Percentiles rank a stretch among this genome's conserved stretches.
Evolutionary conservation across 176 grass and related monocot species (phyloP).

Genomic region (Avena sativa): DNA sequence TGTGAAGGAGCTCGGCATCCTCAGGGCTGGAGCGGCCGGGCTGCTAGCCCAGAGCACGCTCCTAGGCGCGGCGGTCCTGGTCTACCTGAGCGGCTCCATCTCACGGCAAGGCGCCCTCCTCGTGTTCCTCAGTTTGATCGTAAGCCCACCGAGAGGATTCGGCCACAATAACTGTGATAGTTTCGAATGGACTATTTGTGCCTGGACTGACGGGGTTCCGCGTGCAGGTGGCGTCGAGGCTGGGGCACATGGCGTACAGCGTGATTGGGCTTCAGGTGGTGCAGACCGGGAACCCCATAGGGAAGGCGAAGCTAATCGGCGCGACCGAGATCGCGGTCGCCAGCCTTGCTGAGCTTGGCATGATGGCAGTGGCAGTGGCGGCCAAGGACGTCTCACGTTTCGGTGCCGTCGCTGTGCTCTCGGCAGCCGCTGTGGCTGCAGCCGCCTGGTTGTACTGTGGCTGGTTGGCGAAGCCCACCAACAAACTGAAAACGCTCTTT

Average conservation of each 20-base stretch:
- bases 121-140: conserved; percentile 56
- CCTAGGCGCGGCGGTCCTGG: conserved; percentile 42
- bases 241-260: conserved; percentile 74
- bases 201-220: neutral
- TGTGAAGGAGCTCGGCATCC: conserved; percentile 58
- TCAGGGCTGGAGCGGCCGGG: conserved; percentile 65
- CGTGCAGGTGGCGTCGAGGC: conserved; percentile 60
- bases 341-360: conserved; percentile 63
- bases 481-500: conserved; percentile 38
- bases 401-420: conserved; percentile 50
- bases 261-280: conserved; percentile 62
- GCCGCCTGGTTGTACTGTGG: conserved; percentile 53
- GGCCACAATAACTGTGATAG: too few relatives aligned
- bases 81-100: conserved; percentile 44
- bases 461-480: conserved; percentile 45
- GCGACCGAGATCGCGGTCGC: conserved; percentile 61
- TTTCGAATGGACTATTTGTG: neutral
- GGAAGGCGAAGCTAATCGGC: conserved; percentile 65
- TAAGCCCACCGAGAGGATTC: conserved; percentile 15
- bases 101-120: conserved; percentile 36
- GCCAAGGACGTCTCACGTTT: conserved; percentile 51
- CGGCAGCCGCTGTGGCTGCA: conserved; percentile 43
- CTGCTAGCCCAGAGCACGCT: conserved; percentile 52
- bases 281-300: conserved; percentile 53
- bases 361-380: conserved; percentile 52